phyloP scores from a whole-genome alignment of 2,329 filamentous ascomycete genomes.

The Ophiostoma tasmaniense region DNA sequence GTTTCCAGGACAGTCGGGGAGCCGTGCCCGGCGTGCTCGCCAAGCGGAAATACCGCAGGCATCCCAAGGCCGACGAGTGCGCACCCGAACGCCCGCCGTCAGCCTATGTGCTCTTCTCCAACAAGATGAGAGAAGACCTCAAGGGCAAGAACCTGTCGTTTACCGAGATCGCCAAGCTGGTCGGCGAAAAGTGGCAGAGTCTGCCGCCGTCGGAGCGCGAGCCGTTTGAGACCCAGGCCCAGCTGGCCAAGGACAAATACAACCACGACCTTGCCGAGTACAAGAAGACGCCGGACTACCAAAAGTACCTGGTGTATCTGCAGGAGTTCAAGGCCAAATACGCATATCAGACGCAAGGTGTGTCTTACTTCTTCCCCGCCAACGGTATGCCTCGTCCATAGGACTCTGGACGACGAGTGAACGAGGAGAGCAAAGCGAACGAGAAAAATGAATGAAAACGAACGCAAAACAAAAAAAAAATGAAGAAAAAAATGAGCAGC shows the following conservation, averaged over 20 bases:
- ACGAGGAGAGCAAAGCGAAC: not conserved
- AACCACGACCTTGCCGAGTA: constrained; percentile 64
- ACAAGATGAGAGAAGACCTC: constrained; percentile 70
- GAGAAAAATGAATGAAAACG: not conserved
- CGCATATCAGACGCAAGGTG: constrained; percentile 47
- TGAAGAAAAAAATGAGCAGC: not conserved
- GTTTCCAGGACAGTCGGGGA: constrained; percentile 35
- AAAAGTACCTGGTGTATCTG: constrained; percentile 62
- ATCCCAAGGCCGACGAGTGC: constrained; percentile 74
- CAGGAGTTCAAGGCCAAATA: constrained; percentile 72
- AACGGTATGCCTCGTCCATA: constrained; percentile 13
- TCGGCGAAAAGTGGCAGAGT: constrained; percentile 75
- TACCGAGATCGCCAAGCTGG: constrained; percentile 74
- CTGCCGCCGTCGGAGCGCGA: constrained; percentile 60
- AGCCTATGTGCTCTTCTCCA: constrained; percentile 79
- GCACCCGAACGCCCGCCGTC: constrained; percentile 73
- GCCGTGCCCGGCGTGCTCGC: constrained; percentile 35
- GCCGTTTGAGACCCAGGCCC: constrained; percentile 62
- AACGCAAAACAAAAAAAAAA: not conserved
- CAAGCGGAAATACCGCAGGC: constrained; percentile 69
- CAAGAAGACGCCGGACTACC: constrained; percentile 65
- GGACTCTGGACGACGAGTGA: not conserved
- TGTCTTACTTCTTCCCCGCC: constrained; percentile 21
- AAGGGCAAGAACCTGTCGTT: constrained; percentile 71
- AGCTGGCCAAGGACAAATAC: constrained; percentile 66